Percentiles rank a stretch among this genome's conserved stretches.
Conservation (phyloP, 768 basidiomycete genomes). For the Naganishia randhawae region DNA sequence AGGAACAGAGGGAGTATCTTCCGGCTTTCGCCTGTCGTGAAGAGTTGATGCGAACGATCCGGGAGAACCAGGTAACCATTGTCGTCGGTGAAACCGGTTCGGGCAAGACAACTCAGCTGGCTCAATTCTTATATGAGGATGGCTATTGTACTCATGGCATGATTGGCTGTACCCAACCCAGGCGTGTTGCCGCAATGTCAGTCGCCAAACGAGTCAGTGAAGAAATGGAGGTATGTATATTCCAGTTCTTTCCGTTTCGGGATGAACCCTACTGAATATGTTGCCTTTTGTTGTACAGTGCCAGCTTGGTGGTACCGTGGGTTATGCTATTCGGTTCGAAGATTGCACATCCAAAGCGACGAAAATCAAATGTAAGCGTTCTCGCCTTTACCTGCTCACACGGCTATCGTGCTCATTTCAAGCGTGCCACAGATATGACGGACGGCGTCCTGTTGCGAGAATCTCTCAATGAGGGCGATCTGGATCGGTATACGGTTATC, state of each 20-base stretch:
- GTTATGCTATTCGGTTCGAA: slow-evolving; percentile 97
- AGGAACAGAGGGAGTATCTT: slow-evolving; percentile 92
- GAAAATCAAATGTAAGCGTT: slow-evolving; percentile 83
- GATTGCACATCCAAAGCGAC: slow-evolving; percentile 92
- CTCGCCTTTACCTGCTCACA: background rate
- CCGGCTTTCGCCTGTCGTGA: slow-evolving; percentile 97
- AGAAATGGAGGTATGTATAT: slow-evolving; percentile 80
- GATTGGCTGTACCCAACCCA: slow-evolving; percentile 94
- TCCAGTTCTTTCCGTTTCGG: background rate
- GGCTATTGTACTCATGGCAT: slow-evolving; percentile 86
- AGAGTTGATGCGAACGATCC: slow-evolving; percentile 76
- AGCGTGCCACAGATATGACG: slow-evolving; percentile 75
- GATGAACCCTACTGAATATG: background rate
- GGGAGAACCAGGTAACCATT: slow-evolving; percentile 94
- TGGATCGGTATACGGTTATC: slow-evolving; percentile 93
- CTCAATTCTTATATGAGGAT: slow-evolving; percentile 95
- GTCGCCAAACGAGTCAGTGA: slow-evolving; percentile 99
- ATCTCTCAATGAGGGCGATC: slow-evolving; percentile 95
- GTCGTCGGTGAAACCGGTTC: slow-evolving; percentile 99
- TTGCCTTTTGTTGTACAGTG: background rate
- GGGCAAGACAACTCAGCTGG: slow-evolving; percentile 93
- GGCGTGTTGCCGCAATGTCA: slow-evolving; percentile 98
- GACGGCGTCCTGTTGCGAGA: slow-evolving; percentile 98
- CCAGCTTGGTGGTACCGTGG: slow-evolving; percentile 83
- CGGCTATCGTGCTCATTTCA: background rate